Base-by-base conservation (phyloP, 2,329 filamentous ascomycete species). In the Venturia oleaginea region DNA sequence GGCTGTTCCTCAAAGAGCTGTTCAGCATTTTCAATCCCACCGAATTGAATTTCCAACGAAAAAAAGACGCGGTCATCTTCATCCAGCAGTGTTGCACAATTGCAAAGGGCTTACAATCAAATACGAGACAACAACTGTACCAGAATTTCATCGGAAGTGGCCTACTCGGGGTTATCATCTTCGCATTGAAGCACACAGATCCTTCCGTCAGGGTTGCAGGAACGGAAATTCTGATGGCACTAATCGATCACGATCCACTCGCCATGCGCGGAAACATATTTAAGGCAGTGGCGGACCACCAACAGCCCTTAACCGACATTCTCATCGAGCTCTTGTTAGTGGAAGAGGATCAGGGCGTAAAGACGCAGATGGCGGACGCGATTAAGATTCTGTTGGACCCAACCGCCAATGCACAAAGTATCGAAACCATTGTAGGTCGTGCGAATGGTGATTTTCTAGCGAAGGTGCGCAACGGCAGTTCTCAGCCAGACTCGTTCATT, bases 61-160 rank as follows among this genome's bases (percentile, higher is more conserved):
- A 94, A 76, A 96, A 96, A 76, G 91, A 97, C 70, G 94, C 91
- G 0, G 93, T 99, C 13, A 82, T 95, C 43, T 97, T 99, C 75
- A 94, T 99, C 66, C 92, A 97, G 75, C 92, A 97, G 75, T 97
- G 93, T 77, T 96, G 92, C 69, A 85, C 87, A 3, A 94, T 97
- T 70, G 91, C 92, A 1, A 99, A 99, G 79, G 97, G 92, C 71
- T 82, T 99, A 22, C 94, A 97, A 73, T 89, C 89, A 2, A 89
- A 88, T 32, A 87, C 86, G 8, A 85, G 94, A 66, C 88, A 90
- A 67, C 87, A 86, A 27, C 80, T 99, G 19, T 97, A 96, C 76
- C 88, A 89, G 72, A 96, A 95, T 73, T 95, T 97, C 73, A 87
- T 97, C 68, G 84, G 84, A 60, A 88, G 95, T 71, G 94, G 94